Percentiles rank a stretch among this genome's conserved stretches.
phyloP scores from a whole-genome alignment of 2,329 filamentous ascomycete genomes.

The Talaromyces amestolkiae region DNA sequence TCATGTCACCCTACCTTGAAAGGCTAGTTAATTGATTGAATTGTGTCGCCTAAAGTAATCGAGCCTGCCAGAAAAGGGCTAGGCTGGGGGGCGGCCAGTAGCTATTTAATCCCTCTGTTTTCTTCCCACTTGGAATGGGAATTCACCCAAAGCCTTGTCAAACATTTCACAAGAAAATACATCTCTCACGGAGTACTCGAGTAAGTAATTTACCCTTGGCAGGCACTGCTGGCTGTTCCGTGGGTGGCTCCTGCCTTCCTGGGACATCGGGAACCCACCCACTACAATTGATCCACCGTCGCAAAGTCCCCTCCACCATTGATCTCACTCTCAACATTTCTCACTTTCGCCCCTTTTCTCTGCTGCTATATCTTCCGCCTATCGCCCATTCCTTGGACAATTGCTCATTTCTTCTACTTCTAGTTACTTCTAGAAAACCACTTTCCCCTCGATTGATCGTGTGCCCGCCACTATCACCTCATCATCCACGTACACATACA shows the following conservation, averaged over 20 bases:
- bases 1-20: not conserved
- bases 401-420: not conserved
- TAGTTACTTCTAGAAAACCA: not conserved
- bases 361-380: not conserved
- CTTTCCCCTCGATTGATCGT: not conserved
- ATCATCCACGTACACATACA: not conserved
- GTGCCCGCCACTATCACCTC: not conserved
- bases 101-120: constrained; percentile 7
- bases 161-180: not conserved
- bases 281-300: not conserved
- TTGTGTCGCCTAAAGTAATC: constrained; percentile 2
- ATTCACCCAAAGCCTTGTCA: not conserved
- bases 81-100: not conserved
- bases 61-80: constrained; percentile 1
- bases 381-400: not conserved
- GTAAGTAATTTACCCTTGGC: not conserved
- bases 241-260: constrained; percentile 3
- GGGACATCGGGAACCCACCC: not conserved
- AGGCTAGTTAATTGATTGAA: not conserved
- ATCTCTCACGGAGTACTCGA: not conserved
- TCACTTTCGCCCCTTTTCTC: not conserved
- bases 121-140: not conserved
- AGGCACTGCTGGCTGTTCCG: not conserved
- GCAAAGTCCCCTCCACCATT: not conserved
- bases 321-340: not conserved